phyloP scores from a whole-genome alignment of 164 flowering plant genomes.

The Berberis thunbergii region DNA sequence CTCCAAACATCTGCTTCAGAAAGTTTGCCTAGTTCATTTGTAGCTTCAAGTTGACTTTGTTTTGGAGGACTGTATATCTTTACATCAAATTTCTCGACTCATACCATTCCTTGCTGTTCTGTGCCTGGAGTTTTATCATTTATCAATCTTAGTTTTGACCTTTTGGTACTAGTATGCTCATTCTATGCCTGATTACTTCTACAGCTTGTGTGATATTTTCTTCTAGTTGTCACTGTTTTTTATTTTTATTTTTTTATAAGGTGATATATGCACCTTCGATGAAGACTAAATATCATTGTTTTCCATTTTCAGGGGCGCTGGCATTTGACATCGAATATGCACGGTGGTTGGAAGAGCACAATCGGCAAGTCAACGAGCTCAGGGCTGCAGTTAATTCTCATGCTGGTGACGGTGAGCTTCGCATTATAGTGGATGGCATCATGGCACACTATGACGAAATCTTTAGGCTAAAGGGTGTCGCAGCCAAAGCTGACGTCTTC shows the following conservation, averaged over 20 bases:
- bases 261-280: not conserved
- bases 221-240: not conserved
- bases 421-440: conserved; percentile 49
- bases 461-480: conserved; percentile 60
- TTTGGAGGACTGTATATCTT: too few relatives aligned
- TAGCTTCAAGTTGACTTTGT: too few relatives aligned
- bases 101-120: too few relatives aligned
- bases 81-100: too few relatives aligned
- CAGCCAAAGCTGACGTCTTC: conserved; percentile 89
- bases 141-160: too few relatives aligned
- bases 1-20: too few relatives aligned
- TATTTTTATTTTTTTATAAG: not conserved
- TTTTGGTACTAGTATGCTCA: too few relatives aligned
- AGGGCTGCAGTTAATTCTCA: conserved; percentile 76
- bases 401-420: conserved; percentile 73
- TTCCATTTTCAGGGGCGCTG: conserved; percentile 44
- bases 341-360: conserved; percentile 86
- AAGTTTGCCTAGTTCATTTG: too few relatives aligned
- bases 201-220: too few relatives aligned
- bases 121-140: too few relatives aligned
- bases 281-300: not conserved
- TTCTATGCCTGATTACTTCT: too few relatives aligned
- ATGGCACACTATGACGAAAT: conserved; percentile 58
- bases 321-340: conserved; percentile 81
- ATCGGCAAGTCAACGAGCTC: conserved; percentile 56